Base-by-base conservation (phyloP, 2,329 filamentous ascomycete species). In the Gnomoniopsis sp. region DNA sequence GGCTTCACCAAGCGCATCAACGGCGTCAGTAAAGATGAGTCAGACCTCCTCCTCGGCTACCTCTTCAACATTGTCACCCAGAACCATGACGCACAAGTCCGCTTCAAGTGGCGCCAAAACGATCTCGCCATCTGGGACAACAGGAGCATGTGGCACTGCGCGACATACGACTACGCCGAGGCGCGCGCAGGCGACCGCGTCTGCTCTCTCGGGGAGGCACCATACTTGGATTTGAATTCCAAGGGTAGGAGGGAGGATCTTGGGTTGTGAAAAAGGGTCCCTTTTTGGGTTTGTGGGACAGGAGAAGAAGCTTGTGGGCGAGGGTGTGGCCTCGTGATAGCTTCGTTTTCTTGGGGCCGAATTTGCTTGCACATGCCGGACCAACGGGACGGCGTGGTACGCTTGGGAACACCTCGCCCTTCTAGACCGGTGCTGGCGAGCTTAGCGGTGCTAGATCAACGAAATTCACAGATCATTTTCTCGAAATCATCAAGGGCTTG, bases 61-160 rank as follows among this genome's bases (percentile, higher is more conserved):
- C 73, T 80, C 47, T 75, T 79, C 62, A 75, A 76, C 59, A 65
- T 83, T 12, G 72, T 81, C 12, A 75, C 76, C 6, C 73, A 82
- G 65, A 85, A 85, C 65, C 81, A 85, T 61, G 83, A 86, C 64
- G 73, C 78, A 0, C 82, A 85, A 65, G 80, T 85, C 10, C 74
- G 82, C 3, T 83, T 79, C 65, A 74, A 74, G 54, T 84, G 80
- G 81, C 72, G 71, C 55, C 72, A 77, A 66, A 81, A 83, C 57
- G 80, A 84, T 64, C 66, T 79, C 4, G 81, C 84, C 1, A 86
- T 89, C 63, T 89, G 87, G 87, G 86, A 89, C 66, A 89, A 89
- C 65, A 71, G 78, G 53, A 77, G 71, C 33, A 79, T 74, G 12
- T 76, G 72, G 63, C 77, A 80, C 61, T 76, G 79, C 41, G 85